These are phyloP conservation scores for Pseudopithomyces chartarum DNA, from an alignment of 2,329 filamentous ascomycete genomes.

Conservation along the genomic window DNA sequence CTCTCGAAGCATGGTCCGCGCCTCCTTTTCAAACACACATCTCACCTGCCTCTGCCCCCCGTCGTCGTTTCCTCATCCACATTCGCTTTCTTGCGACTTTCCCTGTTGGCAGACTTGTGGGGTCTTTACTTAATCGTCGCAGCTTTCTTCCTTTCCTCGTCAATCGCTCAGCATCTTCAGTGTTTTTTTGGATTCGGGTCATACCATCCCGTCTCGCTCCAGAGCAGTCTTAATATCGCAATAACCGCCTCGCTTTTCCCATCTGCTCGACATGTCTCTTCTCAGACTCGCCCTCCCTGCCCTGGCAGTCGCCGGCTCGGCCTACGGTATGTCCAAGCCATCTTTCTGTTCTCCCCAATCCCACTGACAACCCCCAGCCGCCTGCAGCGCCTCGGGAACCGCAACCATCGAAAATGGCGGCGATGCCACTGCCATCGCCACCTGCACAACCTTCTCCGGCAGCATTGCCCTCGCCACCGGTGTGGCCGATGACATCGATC, in stretches of 20 bases:
- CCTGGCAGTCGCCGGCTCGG: slow-evolving; percentile 59
- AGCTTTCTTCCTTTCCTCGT: slow-evolving; percentile 43
- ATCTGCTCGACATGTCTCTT: slow-evolving; percentile 53
- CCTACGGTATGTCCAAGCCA: slow-evolving; percentile 52
- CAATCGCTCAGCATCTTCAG: slow-evolving; percentile 43
- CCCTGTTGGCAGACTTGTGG: slow-evolving; percentile 13
- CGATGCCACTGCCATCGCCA: slow-evolving; percentile 63
- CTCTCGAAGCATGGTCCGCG: slow-evolving; percentile 13
- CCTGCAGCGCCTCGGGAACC: slow-evolving; percentile 53
- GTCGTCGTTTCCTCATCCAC: slow-evolving; percentile 16
- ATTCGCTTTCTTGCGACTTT: slow-evolving; percentile 18
- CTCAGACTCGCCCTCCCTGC: slow-evolving; percentile 61
- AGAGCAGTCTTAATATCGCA: slow-evolving; percentile 45
- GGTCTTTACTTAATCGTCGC: slow-evolving; percentile 33
- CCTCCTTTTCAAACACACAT: slow-evolving; percentile 18
- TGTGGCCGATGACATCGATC: slow-evolving; percentile 62
- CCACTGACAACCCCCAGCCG: too few species aligned
- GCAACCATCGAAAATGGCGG: slow-evolving; percentile 65
- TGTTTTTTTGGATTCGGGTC: slow-evolving; percentile 32
- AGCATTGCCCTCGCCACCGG: slow-evolving; percentile 66
- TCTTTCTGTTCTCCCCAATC: background rate
- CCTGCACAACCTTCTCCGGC: slow-evolving; percentile 72
- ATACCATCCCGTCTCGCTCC: slow-evolving; percentile 29
- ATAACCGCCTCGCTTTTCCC: slow-evolving; percentile 29
- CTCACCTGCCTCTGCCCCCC: slow-evolving; percentile 12